phyloP scores from a whole-genome alignment of 179 eudicot genomes.

The Silene coronaria region DNA sequence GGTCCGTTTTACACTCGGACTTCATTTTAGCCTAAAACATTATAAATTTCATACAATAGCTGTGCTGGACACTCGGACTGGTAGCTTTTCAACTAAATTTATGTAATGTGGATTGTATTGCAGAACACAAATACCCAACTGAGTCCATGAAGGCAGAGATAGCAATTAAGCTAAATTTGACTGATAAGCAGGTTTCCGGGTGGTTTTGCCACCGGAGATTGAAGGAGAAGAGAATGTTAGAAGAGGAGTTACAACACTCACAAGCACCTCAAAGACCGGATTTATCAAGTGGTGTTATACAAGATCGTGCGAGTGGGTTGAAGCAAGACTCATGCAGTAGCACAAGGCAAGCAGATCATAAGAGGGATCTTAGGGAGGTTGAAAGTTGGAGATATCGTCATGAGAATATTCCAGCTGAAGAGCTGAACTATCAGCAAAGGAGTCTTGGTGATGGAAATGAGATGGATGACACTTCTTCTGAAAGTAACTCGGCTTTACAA shows the following conservation, averaged over 20 bases:
- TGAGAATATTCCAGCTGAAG: slow-evolving; percentile 43
- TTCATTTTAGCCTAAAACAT: too few species aligned
- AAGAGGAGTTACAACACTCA: slow-evolving; percentile 40
- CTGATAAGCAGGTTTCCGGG: slow-evolving; percentile 94
- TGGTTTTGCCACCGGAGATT: slow-evolving; percentile 98
- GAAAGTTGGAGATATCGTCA: slow-evolving; percentile 56
- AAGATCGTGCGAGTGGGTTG: slow-evolving; percentile 80
- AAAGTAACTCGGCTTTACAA: slow-evolving; percentile 55
- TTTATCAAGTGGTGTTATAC: slow-evolving; percentile 68
- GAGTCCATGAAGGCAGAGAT: slow-evolving; percentile 61
- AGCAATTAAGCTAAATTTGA: slow-evolving; percentile 57
- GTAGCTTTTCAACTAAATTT: neutral
- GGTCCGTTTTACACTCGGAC: too few species aligned
- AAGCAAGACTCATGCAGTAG: slow-evolving; percentile 97
- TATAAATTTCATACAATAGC: too few species aligned
- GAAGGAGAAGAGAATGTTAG: slow-evolving; percentile 65
- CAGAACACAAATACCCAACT: slow-evolving; percentile 89
- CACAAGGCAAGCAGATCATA: slow-evolving; percentile 70
- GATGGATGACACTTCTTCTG: slow-evolving; percentile 72
- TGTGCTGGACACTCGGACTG: too few species aligned
- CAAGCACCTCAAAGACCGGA: slow-evolving; percentile 59
- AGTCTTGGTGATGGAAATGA: slow-evolving; percentile 40
- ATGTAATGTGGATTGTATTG: slow-evolving; percentile 11
- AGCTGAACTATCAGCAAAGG: slow-evolving; percentile 43
- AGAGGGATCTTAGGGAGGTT: slow-evolving; percentile 62